Evolutionary conservation across 768 basidiomycete species (phyloP).

Genomic region (Boletus rubroflammeus): DNA sequence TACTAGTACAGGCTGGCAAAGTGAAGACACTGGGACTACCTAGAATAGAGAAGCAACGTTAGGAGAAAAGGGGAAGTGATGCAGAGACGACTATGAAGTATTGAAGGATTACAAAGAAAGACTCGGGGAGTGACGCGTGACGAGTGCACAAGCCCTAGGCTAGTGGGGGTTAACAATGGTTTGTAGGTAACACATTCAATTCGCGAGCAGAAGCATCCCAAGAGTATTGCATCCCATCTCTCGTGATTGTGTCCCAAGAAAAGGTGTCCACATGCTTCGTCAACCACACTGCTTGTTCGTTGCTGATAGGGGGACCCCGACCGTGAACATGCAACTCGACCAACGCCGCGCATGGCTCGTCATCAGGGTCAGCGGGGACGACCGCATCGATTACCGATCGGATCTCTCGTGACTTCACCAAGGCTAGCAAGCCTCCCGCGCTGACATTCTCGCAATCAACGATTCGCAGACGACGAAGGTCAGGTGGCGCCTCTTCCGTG

Average conservation of each 20-base stretch:
- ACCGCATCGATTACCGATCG: background rate
- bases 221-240: conserved; percentile 1
- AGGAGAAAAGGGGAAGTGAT: too few species aligned
- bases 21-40: too few species aligned
- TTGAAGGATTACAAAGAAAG: too few species aligned
- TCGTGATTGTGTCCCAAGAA: conserved; percentile 4
- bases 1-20: too few species aligned
- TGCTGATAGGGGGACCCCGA: background rate
- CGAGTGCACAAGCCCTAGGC: too few species aligned
- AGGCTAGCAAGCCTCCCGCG: background rate
- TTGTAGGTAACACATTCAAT: background rate
- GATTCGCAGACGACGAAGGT: conserved; percentile 2
- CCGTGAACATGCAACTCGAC: conserved; percentile 4
- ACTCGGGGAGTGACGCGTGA: too few species aligned
- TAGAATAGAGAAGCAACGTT: too few species aligned
- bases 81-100: too few species aligned
- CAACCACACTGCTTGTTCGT: conserved; percentile 4
- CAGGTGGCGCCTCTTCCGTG: background rate
- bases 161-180: too few species aligned
- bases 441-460: conserved; percentile 4
- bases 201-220: background rate
- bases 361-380: background rate
- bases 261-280: conserved; percentile 1
- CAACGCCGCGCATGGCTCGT: conserved; percentile 1
- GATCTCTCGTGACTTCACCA: conserved; percentile 3